Percentiles rank a stretch among this genome's conserved stretches.
These are phyloP conservation scores for Rhodosporidiobolus odoratus DNA, from an alignment of 768 basidiomycete genomes.

Conservation along the genomic window DNA sequence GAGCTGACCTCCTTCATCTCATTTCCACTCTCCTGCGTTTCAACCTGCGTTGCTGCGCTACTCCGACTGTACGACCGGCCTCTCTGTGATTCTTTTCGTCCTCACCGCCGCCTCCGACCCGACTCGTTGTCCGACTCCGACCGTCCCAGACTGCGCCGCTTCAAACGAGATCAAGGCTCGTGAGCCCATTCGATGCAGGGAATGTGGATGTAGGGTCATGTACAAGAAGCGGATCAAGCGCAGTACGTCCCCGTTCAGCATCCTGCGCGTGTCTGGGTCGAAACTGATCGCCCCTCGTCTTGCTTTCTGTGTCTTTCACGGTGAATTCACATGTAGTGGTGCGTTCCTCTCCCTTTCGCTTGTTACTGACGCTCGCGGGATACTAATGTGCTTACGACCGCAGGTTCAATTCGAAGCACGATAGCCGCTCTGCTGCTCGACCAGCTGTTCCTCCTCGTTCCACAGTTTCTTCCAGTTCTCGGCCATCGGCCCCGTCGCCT, in stretches of 20 bases:
- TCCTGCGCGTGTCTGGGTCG: too few species aligned
- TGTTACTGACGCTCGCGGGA: not conserved
- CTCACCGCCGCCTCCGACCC: not conserved
- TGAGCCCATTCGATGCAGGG: constrained; percentile 90
- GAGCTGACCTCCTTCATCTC: too few species aligned
- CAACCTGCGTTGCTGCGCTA: too few species aligned
- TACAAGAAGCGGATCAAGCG: constrained; percentile 93
- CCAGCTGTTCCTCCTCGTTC: not conserved
- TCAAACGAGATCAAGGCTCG: constrained; percentile 84
- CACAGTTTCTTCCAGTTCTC: not conserved
- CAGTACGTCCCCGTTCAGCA: constrained; percentile 57
- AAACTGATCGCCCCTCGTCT: not conserved
- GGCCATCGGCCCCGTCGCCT: not conserved
- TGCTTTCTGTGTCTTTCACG: not conserved
- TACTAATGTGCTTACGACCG: not conserved
- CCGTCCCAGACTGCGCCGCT: constrained; percentile 70
- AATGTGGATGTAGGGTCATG: constrained; percentile 97
- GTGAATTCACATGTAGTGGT: constrained; percentile 20
- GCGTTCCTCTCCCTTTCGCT: not conserved
- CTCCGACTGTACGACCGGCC: too few species aligned
- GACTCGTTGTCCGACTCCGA: too few species aligned
- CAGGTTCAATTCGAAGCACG: constrained; percentile 62
- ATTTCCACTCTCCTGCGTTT: too few species aligned
- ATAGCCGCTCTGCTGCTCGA: constrained; percentile 43
- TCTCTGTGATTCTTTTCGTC: too few species aligned